Conservation (phyloP, 495 filamentous ascomycete genomes). For the Podospora didyma region DNA sequence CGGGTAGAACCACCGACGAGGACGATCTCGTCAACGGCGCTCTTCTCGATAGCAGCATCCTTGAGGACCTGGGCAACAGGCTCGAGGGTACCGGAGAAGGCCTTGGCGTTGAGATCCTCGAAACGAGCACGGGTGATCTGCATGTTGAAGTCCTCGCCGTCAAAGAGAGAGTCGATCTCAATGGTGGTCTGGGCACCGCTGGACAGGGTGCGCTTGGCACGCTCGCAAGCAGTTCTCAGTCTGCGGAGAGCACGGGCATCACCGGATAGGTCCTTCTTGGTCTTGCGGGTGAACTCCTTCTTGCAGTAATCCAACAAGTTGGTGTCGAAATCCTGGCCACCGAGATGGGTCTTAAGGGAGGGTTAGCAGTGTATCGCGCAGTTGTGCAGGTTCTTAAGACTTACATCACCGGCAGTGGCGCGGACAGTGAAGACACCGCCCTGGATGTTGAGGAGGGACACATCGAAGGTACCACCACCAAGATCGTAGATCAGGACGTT, state of each 20-base stretch:
- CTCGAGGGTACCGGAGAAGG: slow-evolving; percentile 94
- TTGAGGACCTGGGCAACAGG: slow-evolving; percentile 98
- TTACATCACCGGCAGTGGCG: slow-evolving; percentile 86
- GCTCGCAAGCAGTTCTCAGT: slow-evolving; percentile 97
- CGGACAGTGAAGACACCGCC: slow-evolving; percentile 99
- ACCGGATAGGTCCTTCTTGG: slow-evolving; percentile 78
- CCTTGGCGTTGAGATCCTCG: slow-evolving; percentile 96
- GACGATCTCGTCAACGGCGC: slow-evolving; percentile 93
- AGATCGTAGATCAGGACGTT: slow-evolving; percentile 99
- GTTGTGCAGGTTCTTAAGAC: background rate
- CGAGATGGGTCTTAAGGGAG: slow-evolving; percentile 57
- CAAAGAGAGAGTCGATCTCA: slow-evolving; percentile 97
- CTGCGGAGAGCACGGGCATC: slow-evolving; percentile 96
- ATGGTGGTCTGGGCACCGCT: slow-evolving; percentile 96
- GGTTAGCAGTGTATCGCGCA: background rate
- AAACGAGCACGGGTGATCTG: slow-evolving; percentile 99
- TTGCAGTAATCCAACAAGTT: slow-evolving; percentile 96
- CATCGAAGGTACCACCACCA: slow-evolving; percentile 99
- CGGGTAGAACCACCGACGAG: slow-evolving; percentile 98
- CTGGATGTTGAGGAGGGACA: slow-evolving; percentile 96
- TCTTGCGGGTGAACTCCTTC: slow-evolving; percentile 87
- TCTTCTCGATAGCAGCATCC: slow-evolving; percentile 93
- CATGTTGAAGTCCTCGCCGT: slow-evolving; percentile 97
- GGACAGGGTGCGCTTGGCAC: slow-evolving; percentile 97
- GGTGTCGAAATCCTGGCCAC: slow-evolving; percentile 99